Percentiles rank a stretch among this genome's conserved stretches.
Conservation (phyloP, 2,329 filamentous ascomycete genomes). For the Paecilomyces formosus region DNA sequence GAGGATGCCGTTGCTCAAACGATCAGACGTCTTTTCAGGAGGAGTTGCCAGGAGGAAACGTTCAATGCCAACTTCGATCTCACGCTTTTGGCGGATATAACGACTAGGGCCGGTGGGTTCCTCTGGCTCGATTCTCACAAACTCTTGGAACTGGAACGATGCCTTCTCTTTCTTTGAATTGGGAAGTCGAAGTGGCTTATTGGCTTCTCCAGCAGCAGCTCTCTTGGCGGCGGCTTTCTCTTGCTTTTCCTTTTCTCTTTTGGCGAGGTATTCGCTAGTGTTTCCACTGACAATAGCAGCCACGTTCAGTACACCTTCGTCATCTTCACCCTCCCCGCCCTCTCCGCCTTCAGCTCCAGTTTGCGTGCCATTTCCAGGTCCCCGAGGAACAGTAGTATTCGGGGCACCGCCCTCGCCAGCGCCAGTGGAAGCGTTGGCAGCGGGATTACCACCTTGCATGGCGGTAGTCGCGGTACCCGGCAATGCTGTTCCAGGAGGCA, state of each 20-base stretch:
- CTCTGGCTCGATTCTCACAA: constrained; percentile 45
- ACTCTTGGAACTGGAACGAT: constrained; percentile 56
- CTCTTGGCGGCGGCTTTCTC: constrained; percentile 50
- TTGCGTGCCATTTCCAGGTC: constrained; percentile 49
- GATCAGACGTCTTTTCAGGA: constrained; percentile 21
- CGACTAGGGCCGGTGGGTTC: constrained; percentile 38
- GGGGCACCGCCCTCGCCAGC: constrained; percentile 32
- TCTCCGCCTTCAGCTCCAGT: constrained; percentile 44
- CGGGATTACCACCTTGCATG: constrained; percentile 43
- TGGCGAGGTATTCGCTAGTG: constrained; percentile 55
- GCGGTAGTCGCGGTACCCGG: constrained; percentile 42
- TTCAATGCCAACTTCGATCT: constrained; percentile 57
- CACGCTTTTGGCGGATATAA: constrained; percentile 44
- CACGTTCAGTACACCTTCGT: constrained; percentile 58
- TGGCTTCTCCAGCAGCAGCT: constrained; percentile 35
- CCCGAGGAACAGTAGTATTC: constrained; percentile 39
- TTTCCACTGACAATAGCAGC: constrained; percentile 59
- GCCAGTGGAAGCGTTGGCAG: constrained; percentile 50
- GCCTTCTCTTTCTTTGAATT: constrained; percentile 54
- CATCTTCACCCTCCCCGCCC: constrained; percentile 39
- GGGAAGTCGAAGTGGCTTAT: constrained; percentile 45
- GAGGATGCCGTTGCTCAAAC: constrained; percentile 55
- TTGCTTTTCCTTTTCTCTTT: constrained; percentile 56
- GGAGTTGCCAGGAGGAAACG: constrained; percentile 52
- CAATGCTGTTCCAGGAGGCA: constrained; percentile 47